phyloP scores from a whole-genome alignment of 306 rosid genomes.

The Quercus rubra region DNA sequence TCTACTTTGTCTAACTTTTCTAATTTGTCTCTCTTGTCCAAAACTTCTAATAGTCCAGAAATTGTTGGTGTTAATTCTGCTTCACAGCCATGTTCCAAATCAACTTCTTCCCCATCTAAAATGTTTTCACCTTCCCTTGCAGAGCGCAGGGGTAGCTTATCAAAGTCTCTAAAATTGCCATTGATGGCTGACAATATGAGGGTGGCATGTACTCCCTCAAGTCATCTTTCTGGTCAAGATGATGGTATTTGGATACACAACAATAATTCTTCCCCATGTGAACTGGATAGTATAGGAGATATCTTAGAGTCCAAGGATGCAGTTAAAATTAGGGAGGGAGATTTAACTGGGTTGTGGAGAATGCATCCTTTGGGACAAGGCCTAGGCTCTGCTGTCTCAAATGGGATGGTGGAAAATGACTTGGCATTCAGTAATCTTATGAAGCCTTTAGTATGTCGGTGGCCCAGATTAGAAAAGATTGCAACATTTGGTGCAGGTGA shows the following conservation, averaged over 20 bases:
- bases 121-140: slow-evolving; percentile 77
- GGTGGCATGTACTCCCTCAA: slow-evolving; percentile 34
- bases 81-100: slow-evolving; percentile 41
- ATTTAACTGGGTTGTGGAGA: slow-evolving; percentile 31
- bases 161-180: slow-evolving; percentile 78
- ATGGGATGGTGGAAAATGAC: slow-evolving; percentile 38
- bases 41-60: slow-evolving; percentile 41
- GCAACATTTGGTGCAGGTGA: slow-evolving; percentile 45
- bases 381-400: slow-evolving; percentile 29
- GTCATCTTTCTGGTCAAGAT: slow-evolving; percentile 34
- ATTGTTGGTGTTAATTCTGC: slow-evolving; percentile 29
- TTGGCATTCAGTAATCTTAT: slow-evolving; percentile 14
- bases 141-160: slow-evolving; percentile 80
- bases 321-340: slow-evolving; percentile 31
- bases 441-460: slow-evolving; percentile 50
- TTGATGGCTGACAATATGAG: slow-evolving; percentile 41
- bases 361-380: slow-evolving; percentile 24
- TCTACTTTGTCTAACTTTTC: slow-evolving; percentile 55
- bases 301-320: slow-evolving; percentile 25
- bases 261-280: slow-evolving; percentile 29
- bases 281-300: slow-evolving; percentile 25
- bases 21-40: slow-evolving; percentile 47
- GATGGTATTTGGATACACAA: slow-evolving; percentile 26
- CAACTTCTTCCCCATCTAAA: slow-evolving; percentile 47
- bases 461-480: slow-evolving; percentile 82